Conservation (phyloP, 257 asterid genomes). For the Nicotiana noctiflora region DNA sequence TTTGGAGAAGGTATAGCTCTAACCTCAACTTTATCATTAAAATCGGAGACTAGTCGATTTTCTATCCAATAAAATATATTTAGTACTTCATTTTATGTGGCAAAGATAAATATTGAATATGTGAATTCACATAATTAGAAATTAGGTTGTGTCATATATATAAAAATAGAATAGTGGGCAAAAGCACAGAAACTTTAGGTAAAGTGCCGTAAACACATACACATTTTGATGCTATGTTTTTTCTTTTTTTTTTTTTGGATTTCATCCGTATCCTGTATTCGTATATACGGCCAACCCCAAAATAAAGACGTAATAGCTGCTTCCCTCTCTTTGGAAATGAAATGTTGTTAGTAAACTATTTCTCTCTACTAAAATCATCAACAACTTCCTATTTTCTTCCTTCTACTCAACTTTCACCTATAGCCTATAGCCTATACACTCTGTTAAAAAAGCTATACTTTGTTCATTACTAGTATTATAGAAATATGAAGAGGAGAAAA, state of each 20-base stretch:
- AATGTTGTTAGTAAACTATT: not conserved
- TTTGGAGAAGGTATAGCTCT: too few species aligned
- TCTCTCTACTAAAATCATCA: not conserved
- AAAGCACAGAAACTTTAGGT: not conserved
- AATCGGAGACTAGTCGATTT: not conserved
- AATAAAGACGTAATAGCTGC: not conserved
- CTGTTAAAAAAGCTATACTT: not conserved
- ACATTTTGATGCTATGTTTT: too few species aligned
- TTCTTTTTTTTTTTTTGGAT: too few species aligned
- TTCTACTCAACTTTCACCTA: not conserved
- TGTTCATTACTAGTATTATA: not conserved
- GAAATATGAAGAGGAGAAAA: constrained; percentile 36
- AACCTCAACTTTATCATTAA: too few species aligned
- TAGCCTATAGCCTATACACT: not conserved
- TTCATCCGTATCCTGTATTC: too few species aligned
- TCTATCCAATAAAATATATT: not conserved
- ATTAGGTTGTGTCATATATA: not conserved
- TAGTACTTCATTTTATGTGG: not conserved
- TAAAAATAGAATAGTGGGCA: not conserved
- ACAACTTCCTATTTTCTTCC: not conserved
- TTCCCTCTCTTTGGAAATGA: not conserved
- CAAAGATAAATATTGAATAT: not conserved
- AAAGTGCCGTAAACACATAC: not conserved
- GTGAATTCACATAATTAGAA: not conserved
- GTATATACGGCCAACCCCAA: not conserved